Evolutionary conservation across 176 grass and related monocot species (phyloP), one percentile per base, ranked within the genome.

Genomic region (Urochloa ruziziensis): DNA sequence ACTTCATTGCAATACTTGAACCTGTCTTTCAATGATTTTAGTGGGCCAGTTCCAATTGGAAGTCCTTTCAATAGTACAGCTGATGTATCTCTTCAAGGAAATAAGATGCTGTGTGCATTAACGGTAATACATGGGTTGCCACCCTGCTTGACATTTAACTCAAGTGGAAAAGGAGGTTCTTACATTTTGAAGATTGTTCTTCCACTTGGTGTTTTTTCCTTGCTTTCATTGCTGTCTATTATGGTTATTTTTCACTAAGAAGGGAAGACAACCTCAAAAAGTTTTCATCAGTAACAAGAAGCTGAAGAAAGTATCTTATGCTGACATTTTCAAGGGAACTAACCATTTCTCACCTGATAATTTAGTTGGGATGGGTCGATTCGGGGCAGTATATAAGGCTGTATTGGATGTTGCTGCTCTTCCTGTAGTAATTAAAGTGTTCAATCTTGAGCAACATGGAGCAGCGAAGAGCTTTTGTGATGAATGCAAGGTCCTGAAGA

Each of bases 21-120:
- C 60, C 43, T 90, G 13, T 81, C 88, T 0, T 85, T 81, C 75
- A 90, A 90, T 56, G 69, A 85, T 61, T 73, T 90, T 6, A 56
- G 72, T 7, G 88, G 88, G 11, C 56, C 49, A 35, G 47, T 90
- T 16, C 77, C 88, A 17, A 14, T n/a, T 17, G 16, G 65, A 28
- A 59, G 82, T 36, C 7, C 54, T 15, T 84, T 76, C 44, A 23
- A 11, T 0, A 84, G 62, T 30, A 11, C 44, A 7, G 54, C 16
- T 4, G 28, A 23, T 29, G 18, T 77, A 16, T 68, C 33, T 17
- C 15, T 86, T 19, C 18, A 81, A 5, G 88, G 88, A 30, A 90
- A 90, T 32, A 47, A 39, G 5, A 61, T 68, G 62, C 53, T 86
- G 18, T 86, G 88, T 52, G 76, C 82, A 46, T 62, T 71, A 10